Base-by-base conservation (phyloP, 441 rosid species). In the Erodium moschatum region DNA sequence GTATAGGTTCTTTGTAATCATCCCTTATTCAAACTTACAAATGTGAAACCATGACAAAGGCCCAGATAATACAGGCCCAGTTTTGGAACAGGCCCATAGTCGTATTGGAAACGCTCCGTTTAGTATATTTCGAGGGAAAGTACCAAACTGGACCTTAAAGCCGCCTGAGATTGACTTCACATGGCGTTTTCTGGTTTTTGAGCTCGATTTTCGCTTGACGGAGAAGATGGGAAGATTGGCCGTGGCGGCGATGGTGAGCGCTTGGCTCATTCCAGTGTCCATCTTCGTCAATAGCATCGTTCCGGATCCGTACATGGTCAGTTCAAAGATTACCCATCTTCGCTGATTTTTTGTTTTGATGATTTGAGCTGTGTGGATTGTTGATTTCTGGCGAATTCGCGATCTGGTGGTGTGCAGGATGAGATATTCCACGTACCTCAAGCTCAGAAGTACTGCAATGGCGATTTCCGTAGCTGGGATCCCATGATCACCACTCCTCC, bases 401-500 rank as follows among this genome's bases (percentile, higher is more conserved):
- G 24, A 21, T 21, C 48, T 78, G 46, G 9, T 65, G 16, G 24
- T 38, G 40, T 81, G 76, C 86, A 93, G 98, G 98, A 91, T 77
- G 98, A 91, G 81, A 91, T 93, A 64, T 91, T 93, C 71, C 98
- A 93, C 62, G 81, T 88, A 35, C 96, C 98, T 72, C 98, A 91
- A 65, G 92, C 87, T 81, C 92, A 88, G 73, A 81, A 82, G 67
- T 93, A 89, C 76, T 91, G 97, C 80, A 81, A 78, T 63, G 93
- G 92, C 6, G 73, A 89, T 78, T 86, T 93, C 70, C 82, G 72
- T 74, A 91, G 89, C 70, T 91, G 98, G 97, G 93, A 93, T 78
- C 98, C 98, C 70, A 93, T 88, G 98, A 91, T 91, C 75, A 93
- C 98, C 61, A 91, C 97, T 35, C 97, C 97, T 33, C 97, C 97